Evolutionary conservation across 1,284 basidiomycete genomes (phyloP), one percentile per base, ranked within the genome.

Genomic region (Schizophyllum amplum): DNA sequence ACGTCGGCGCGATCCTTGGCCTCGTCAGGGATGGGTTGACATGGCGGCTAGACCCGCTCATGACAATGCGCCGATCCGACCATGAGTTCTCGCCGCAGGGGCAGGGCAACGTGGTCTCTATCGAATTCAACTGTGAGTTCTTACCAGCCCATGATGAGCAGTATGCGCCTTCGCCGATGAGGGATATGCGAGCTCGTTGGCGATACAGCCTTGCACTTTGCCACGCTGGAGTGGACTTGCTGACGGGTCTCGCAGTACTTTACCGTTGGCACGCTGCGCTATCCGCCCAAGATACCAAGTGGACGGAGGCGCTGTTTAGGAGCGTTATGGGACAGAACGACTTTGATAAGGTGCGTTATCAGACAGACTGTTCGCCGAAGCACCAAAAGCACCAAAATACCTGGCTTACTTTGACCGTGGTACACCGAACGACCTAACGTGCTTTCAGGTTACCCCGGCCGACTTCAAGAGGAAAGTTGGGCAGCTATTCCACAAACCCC

Each of bases 231-330:
- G n/a, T n/a, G n/a, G n/a, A n/a, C n/a, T 13, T 6, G 27, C 27
- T 33, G 27, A 33, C 47, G n/a, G 5, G 5, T 5, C n/a, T 20
- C 22, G 5, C 47, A 50, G 48, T 87, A 5, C 70, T 89, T 15
- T 90, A 89, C 67, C 73, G 82, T 51, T 92, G 89, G 90, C 90
- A 92, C 65, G 75, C 87, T 13, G 77, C 84, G 0, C 68, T 86
- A 7, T 86, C 84, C 2, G 61, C 76, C 59, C 59, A 76, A 52
- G 88, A 92, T 66, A 76, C 78, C 0, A 51, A 71, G 33, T 91
- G 87, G 87, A 79, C 81, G 1, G 75, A 81, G 56, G 61, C 71
- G 1, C 54, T 71, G 15, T 83, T 90, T 67, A 66, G 11, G 54
- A 70, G 2, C 58, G 78, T 9, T 80, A 88, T 57, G 59, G 68